Percentiles rank a stretch among this genome's conserved stretches.
Evolutionary conservation across 495 filamentous ascomycete species (phyloP).

Genomic region (Parathielavia appendiculata): DNA sequence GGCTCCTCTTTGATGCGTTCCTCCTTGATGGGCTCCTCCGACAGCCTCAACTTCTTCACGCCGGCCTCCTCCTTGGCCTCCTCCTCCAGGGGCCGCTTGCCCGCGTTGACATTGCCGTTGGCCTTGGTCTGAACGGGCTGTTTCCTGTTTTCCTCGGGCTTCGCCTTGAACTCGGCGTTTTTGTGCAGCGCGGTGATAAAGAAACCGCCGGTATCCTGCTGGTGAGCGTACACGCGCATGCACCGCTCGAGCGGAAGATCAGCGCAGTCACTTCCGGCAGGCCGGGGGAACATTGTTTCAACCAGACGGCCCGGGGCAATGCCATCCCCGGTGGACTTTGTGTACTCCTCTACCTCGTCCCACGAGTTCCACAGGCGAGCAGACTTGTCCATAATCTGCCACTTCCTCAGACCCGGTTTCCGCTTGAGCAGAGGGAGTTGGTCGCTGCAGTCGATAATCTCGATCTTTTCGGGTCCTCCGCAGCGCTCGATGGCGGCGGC

Average conservation of each 20-base stretch:
- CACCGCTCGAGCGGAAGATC: slow-evolving; percentile 78
- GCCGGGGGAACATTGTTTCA: slow-evolving; percentile 72
- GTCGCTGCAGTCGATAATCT: slow-evolving; percentile 74
- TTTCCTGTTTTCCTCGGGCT: slow-evolving; percentile 64
- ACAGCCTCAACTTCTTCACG: slow-evolving; percentile 36
- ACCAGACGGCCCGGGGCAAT: slow-evolving; percentile 55
- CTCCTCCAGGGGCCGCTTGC: slow-evolving; percentile 29
- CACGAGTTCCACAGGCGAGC: slow-evolving; percentile 69
- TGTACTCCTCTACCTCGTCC: slow-evolving; percentile 66
- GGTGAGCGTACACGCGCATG: slow-evolving; percentile 89
- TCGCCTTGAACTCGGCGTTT: slow-evolving; percentile 76
- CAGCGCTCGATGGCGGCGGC: slow-evolving; percentile 77
- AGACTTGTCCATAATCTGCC: slow-evolving; percentile 85
- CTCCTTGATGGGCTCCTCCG: slow-evolving; percentile 27
- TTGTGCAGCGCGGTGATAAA: slow-evolving; percentile 96
- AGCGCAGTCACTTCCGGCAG: slow-evolving; percentile 50
- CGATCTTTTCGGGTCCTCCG: slow-evolving; percentile 74
- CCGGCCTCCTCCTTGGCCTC: slow-evolving; percentile 32
- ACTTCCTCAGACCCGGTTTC: slow-evolving; percentile 62
- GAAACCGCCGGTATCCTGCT: slow-evolving; percentile 94
- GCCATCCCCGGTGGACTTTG: slow-evolving; percentile 51
- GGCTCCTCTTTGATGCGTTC: slow-evolving; percentile 27
- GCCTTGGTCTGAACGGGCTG: slow-evolving; percentile 40
- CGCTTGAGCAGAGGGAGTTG: slow-evolving; percentile 72
- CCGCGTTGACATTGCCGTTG: slow-evolving; percentile 39